phyloP scores from a whole-genome alignment of 2,329 filamentous ascomycete species.

The Claviceps capensis region DNA sequence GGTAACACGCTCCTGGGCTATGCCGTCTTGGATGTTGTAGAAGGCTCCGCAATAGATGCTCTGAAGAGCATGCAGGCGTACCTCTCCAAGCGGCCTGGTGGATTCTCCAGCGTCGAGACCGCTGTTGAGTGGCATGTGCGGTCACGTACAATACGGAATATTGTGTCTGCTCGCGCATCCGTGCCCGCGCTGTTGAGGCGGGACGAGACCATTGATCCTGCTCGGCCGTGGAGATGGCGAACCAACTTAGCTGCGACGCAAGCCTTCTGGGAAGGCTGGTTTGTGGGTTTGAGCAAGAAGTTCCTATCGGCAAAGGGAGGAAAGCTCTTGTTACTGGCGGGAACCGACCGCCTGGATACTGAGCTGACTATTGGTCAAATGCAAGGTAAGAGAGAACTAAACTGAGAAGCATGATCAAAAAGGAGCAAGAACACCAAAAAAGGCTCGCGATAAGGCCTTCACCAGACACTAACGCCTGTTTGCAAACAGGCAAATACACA shows the following conservation, averaged over 20 bases:
- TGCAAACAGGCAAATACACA: conserved; percentile 66
- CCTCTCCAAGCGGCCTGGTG: conserved; percentile 63
- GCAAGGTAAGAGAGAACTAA: conserved; percentile 49
- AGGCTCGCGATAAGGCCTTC: conserved; percentile 5
- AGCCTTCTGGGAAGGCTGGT: conserved; percentile 92
- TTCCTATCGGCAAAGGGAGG: conserved; percentile 72
- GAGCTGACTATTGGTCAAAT: conserved; percentile 93
- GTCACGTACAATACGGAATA: conserved; percentile 74
- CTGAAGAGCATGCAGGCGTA: conserved; percentile 90
- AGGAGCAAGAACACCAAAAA: background rate
- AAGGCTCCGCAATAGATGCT: conserved; percentile 90
- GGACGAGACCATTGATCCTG: conserved; percentile 22
- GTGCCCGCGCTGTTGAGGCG: conserved; percentile 65
- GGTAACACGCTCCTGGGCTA: conserved; percentile 65
- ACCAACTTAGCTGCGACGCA: conserved; percentile 76
- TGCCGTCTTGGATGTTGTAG: conserved; percentile 86
- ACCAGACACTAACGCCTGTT: too few species aligned
- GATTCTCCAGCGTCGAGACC: conserved; percentile 63
- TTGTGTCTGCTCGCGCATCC: conserved; percentile 69
- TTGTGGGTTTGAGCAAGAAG: conserved; percentile 72
- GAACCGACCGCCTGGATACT: conserved; percentile 80
- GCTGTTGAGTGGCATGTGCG: conserved; percentile 92
- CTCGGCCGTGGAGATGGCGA: conserved; percentile 62
- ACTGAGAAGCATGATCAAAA: background rate
- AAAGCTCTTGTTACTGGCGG: conserved; percentile 73